Percentiles rank a stretch among this genome's conserved stretches.
Evolutionary conservation across 2,329 filamentous ascomycete species (phyloP).

Genomic region (Dactylellina haptotyla): DNA sequence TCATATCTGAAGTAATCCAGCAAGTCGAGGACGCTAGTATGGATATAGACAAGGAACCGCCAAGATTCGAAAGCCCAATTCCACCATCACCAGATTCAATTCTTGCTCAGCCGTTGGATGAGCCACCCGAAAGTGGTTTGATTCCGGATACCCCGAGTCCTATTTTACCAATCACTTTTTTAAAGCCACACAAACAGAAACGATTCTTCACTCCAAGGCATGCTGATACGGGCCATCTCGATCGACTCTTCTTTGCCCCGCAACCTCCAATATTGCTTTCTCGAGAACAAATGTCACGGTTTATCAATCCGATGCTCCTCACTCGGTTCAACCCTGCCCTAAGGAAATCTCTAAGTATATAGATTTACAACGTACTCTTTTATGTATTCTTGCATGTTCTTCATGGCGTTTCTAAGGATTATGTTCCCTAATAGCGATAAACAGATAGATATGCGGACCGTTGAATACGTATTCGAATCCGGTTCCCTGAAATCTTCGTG

Average conservation of each 20-base stretch:
- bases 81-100: too few species aligned
- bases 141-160: too few species aligned
- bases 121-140: too few species aligned
- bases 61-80: too few species aligned
- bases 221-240: not conserved
- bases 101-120: too few species aligned
- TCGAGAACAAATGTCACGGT: constrained; percentile 42
- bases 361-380: not conserved
- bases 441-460: too few species aligned
- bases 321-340: constrained; percentile 46
- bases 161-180: too few species aligned
- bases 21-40: not conserved
- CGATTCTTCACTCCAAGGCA: constrained; percentile 1
- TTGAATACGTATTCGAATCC: too few species aligned
- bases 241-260: constrained; percentile 30
- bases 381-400: not conserved
- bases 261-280: constrained; percentile 19
- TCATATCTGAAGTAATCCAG: not conserved
- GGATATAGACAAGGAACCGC: too few species aligned
- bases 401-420: too few species aligned
- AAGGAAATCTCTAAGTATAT: not conserved
- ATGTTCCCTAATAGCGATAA: too few species aligned
- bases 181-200: not conserved
- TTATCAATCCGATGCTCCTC: constrained; percentile 33
- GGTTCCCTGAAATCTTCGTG: not conserved